Conservation (phyloP, 352 stramenopile species). For the Pythium rhizo-oryzae region DNA sequence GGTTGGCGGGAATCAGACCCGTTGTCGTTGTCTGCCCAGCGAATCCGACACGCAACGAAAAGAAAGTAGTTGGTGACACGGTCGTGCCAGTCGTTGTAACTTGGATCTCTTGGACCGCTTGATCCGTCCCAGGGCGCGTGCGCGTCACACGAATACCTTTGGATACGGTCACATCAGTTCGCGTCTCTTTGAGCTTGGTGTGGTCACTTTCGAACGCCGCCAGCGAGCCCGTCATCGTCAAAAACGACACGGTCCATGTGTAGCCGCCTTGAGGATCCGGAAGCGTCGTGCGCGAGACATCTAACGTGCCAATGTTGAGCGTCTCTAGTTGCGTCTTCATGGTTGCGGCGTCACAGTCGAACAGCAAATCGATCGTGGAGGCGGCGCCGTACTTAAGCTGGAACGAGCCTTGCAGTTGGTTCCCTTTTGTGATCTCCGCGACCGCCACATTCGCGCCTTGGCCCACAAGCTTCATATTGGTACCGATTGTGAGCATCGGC, state of each 20-base stretch:
- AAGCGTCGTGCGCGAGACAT: slow-evolving; percentile 55
- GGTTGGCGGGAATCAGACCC: slow-evolving; percentile 80
- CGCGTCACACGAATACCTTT: slow-evolving; percentile 51
- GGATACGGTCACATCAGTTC: slow-evolving; percentile 47
- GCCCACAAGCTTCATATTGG: slow-evolving; percentile 41
- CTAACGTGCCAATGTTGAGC: slow-evolving; percentile 58
- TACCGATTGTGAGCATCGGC: slow-evolving; percentile 50
- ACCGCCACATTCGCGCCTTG: slow-evolving; percentile 43
- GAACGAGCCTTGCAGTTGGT: slow-evolving; percentile 75
- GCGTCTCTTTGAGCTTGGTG: slow-evolving; percentile 51
- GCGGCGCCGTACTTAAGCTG: slow-evolving; percentile 45
- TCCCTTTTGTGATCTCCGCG: slow-evolving; percentile 43
- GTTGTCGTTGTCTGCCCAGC: slow-evolving; percentile 61
- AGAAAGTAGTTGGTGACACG: slow-evolving; percentile 44
- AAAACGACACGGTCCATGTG: slow-evolving; percentile 95
- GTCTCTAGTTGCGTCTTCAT: slow-evolving; percentile 70
- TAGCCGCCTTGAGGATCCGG: slow-evolving; percentile 88
- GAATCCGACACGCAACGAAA: slow-evolving; percentile 50
- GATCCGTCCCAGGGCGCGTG: slow-evolving; percentile 47
- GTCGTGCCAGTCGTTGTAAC: slow-evolving; percentile 47
- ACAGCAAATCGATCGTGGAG: slow-evolving; percentile 73
- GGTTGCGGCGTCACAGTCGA: slow-evolving; percentile 68
- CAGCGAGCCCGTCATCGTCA: slow-evolving; percentile 65
- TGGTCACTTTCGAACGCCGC: slow-evolving; percentile 35
- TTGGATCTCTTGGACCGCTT: slow-evolving; percentile 69